Base-by-base conservation (phyloP, 257 asterid genomes). In the Solanum bulbocastanum region DNA sequence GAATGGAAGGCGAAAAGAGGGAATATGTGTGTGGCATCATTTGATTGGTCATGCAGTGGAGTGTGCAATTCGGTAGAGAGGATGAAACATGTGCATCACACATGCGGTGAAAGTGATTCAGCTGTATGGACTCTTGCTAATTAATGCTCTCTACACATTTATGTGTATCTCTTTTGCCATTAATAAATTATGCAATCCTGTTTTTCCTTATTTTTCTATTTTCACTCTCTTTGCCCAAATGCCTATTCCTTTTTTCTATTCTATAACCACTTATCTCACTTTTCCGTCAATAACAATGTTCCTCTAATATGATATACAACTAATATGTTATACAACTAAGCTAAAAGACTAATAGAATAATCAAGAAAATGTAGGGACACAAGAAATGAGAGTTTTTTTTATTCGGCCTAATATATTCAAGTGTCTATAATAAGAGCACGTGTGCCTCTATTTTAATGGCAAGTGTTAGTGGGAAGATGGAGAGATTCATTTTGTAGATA, bases 41-140 rank as follows among this genome's bases (percentile, higher is more conserved):
- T 95, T 86, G 98, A 95, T 89, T 95, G 98, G 98, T 35, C 92
- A 56, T 95, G 98, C 92, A 95, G 98, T 11, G 98, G 98, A 65
- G 87, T 95, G 71, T 95, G 98, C 94, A 93, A 91, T 86, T 95
- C 98, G 8, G 95, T 91, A 6, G 93, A 94, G 89, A 91, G 94
- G 92, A 93, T 95, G 96, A 94, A 90, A 88, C 71, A 83, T 27
- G 98, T 95, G 86, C 98, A 95, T 20, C 79, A 62, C 37, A 90
- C 93, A 1, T 95, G 98, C 85, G 96, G 98, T 36, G 98, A 95
- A 92, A 93, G 92, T 32, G 94, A 91, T 36, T 93, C 66, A 83
- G 98, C 94, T 73, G 85, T 95, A 44, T 95, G 98, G 98, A 90
- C 88, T 85, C 86, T 91, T 71, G 66, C 84, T 78, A 32, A 33